A percentile compares a stretch with the other conserved stretches of the same genome.
Evolutionary conservation across 2,329 filamentous ascomycete species (phyloP).

Genomic region (Pseudocercospora cruenta): DNA sequence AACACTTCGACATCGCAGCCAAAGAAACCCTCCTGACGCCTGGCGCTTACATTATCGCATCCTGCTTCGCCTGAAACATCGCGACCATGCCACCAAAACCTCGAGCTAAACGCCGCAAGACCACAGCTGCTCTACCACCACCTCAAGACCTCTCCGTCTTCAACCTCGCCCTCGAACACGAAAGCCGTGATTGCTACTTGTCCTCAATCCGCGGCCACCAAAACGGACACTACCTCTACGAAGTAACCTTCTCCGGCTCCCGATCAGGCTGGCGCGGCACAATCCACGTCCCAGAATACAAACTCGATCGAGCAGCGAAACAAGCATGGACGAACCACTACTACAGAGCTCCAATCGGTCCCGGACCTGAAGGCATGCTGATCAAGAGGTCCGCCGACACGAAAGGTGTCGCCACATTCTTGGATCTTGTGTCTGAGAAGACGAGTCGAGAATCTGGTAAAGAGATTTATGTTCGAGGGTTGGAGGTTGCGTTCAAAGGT

Average conservation of each 20-base stretch:
- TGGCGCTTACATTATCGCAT: background rate
- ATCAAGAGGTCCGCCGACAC: background rate
- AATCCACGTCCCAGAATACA: background rate
- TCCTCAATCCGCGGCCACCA: background rate
- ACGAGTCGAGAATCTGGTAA: background rate
- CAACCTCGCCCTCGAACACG: constrained; percentile 1
- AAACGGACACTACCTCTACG: background rate
- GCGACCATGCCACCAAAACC: background rate
- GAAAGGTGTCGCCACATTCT: background rate
- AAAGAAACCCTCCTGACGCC: no score
- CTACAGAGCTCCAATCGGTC: background rate
- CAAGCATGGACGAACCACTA: background rate
- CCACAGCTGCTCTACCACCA: background rate
- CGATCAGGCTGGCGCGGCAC: background rate
- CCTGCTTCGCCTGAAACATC: background rate
- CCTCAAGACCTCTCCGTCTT: background rate
- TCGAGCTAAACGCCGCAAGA: background rate
- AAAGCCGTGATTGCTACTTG: background rate
- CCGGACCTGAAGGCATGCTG: background rate
- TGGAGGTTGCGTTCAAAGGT: background rate
- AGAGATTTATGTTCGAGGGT: background rate
- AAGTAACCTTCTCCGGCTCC: background rate
- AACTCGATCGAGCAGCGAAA: background rate
- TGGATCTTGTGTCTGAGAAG: background rate
- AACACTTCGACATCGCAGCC: background rate